phyloP scores from a whole-genome alignment of 805 yeast species.

The Sungouiozyma intestinalis region DNA sequence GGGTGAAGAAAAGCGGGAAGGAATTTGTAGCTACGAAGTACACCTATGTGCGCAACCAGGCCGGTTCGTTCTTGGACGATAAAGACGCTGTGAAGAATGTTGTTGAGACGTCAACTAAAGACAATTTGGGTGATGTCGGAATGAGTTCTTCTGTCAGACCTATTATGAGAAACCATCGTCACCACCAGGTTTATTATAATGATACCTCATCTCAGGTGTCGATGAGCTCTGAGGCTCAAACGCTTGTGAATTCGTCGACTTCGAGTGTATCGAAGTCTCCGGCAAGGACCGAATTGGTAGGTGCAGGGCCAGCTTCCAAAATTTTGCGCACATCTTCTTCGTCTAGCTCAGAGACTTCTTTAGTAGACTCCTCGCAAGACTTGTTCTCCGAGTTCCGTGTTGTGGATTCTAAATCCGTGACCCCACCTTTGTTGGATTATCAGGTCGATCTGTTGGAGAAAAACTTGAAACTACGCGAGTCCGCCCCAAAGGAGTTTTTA shows the following conservation, averaged over 20 bases:
- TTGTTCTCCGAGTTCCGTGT: not conserved
- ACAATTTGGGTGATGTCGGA: not conserved
- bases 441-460: not conserved
- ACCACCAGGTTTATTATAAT: not conserved
- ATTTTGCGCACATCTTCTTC: not conserved
- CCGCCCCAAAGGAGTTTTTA: slow-evolving; percentile 3
- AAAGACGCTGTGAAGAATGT: not conserved
- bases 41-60: not conserved
- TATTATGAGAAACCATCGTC: too few species aligned
- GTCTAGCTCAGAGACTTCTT: slow-evolving; percentile 3
- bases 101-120: not conserved
- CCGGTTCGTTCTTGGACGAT: not conserved
- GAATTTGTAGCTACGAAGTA: slow-evolving; percentile 5
- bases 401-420: not conserved
- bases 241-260: slow-evolving; percentile 9
- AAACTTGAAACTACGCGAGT: slow-evolving; percentile 1
- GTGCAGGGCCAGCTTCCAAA: not conserved
- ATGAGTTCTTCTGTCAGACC: not conserved
- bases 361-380: not conserved
- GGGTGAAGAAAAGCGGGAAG: slow-evolving; percentile 8
- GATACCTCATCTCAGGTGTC: slow-evolving; percentile 10
- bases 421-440: not conserved
- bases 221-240: slow-evolving; percentile 12
- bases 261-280: not conserved
- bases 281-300: not conserved